Base-by-base conservation (phyloP, 1,284 basidiomycete species). In the Phellopilus nigrolimitatus region DNA sequence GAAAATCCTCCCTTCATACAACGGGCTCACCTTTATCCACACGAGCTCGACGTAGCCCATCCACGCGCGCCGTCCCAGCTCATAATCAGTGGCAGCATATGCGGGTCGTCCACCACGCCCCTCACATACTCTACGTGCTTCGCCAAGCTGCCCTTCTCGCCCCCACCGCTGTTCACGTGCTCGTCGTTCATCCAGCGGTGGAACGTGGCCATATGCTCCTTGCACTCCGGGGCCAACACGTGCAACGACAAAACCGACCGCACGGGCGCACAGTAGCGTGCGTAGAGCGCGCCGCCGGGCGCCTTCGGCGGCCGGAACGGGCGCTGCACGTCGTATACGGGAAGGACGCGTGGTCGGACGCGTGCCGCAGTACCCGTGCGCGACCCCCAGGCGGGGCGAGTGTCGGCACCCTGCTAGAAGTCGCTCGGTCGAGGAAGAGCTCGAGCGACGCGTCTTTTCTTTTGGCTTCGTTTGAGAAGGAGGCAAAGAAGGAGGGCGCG, bases 371-470 rank as follows among this genome's bases (percentile, higher is more conserved):
- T 75, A 79, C 25, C 70, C 65, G 22, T 64, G 64, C 2, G 59
- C 22, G 52, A 71, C 69, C 70, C 67, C 53, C 53, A 54, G 12
- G 27, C 25, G 2, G 50, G 39, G 0, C 55, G 59, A 5, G 68
- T 72, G 9, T 76, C 76, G 1, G 74, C 77, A 6, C 71, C 78
- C 59, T 79, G 77, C 76, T 77, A 80, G 62, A 80, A 79, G 72
- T 62, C 1, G 67, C 65, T 33, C 75, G 66, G 12, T 67, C 66
- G 45, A 79, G 64, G 60, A 75, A 74, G 41, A 72, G 38, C 42
- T 52, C 49, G 7, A 31, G 27, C n/a, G n/a, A n/a, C n/a, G n/a
- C n/a, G n/a, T n/a, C n/a, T n/a, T n/a, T n/a, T n/a, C n/a, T n/a
- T n/a, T n/a, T n/a, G n/a, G n/a, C n/a, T n/a, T n/a, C n/a, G n/a